phyloP scores from a whole-genome alignment of 2,329 filamentous ascomycete species.

The Pseudogymnoascus sp. region DNA sequence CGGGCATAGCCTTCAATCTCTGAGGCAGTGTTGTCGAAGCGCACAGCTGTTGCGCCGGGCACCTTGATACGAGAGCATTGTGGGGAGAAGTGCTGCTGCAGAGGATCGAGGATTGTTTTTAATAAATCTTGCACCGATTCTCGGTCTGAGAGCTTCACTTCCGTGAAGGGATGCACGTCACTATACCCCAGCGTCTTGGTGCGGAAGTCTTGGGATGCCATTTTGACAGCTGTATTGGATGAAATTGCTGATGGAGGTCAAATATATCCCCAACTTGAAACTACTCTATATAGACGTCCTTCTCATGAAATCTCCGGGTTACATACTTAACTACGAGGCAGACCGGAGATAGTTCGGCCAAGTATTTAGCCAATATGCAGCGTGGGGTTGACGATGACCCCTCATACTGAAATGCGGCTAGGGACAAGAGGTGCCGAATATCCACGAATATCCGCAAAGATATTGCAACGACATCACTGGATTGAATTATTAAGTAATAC shows the following conservation, averaged over 20 bases:
- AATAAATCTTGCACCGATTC: constrained; percentile 55
- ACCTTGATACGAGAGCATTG: constrained; percentile 57
- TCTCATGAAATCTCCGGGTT: neutral
- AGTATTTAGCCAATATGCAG: constrained; percentile 2
- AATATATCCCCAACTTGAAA: constrained; percentile 1
- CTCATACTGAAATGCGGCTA: neutral
- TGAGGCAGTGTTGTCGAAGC: constrained; percentile 70
- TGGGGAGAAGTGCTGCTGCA: constrained; percentile 65
- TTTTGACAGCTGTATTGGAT: neutral
- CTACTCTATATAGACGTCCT: constrained; percentile 1
- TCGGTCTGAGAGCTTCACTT: constrained; percentile 43
- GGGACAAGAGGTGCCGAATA: neutral
- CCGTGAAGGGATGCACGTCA: constrained; percentile 48
- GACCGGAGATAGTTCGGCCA: neutral
- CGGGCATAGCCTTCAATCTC: constrained; percentile 71
- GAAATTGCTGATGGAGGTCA: neutral
- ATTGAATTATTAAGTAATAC: neutral
- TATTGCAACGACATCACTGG: neutral
- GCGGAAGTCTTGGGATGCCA: neutral
- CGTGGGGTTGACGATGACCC: neutral
- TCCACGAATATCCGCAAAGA: neutral
- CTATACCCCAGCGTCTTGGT: constrained; percentile 43
- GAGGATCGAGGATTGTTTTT: constrained; percentile 58
- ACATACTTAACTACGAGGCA: neutral
- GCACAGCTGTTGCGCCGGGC: constrained; percentile 62